Conservation (phyloP, 495 filamentous ascomycete species). For the Monascus purpureus region DNA sequence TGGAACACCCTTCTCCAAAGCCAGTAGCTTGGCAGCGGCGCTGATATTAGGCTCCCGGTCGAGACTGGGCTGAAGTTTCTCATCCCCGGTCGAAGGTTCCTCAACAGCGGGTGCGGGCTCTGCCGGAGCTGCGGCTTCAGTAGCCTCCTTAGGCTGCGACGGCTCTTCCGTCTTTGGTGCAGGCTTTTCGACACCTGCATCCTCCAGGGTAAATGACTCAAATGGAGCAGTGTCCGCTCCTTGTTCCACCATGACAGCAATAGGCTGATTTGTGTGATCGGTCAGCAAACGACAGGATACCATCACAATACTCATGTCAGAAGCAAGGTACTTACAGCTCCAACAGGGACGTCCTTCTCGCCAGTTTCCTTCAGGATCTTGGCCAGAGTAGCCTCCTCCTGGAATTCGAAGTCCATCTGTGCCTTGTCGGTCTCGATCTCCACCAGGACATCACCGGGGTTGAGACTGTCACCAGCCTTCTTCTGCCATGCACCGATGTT, state of each 20-base stretch:
- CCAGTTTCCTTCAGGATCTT: conserved; percentile 90
- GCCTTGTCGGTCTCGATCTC: conserved; percentile 99
- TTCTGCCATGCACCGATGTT: conserved; percentile 98
- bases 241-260: conserved; percentile 89
- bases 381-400: conserved; percentile 92
- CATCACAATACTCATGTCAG: neutral
- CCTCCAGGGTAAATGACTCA: conserved; percentile 71
- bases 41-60: conserved; percentile 64
- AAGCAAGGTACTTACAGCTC: conserved; percentile 55
- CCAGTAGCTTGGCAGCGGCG: conserved; percentile 64
- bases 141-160: conserved; percentile 36
- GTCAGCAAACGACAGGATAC: conserved; percentile 5
- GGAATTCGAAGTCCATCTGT: conserved; percentile 99
- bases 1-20: conserved; percentile 72
- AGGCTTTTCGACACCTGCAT: conserved; percentile 78
- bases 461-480: conserved; percentile 76
- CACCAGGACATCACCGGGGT: conserved; percentile 92
- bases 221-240: conserved; percentile 76
- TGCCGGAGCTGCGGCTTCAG: conserved; percentile 43
- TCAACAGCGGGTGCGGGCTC: conserved; percentile 44
- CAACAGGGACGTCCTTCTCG: conserved; percentile 89
- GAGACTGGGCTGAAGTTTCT: conserved; percentile 66
- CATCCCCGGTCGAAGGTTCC: conserved; percentile 62
- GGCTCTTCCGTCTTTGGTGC: conserved; percentile 51
- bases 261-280: conserved; percentile 47